These are phyloP conservation scores for Borealophlyctis nickersoniae DNA, from an alignment of 192 early-diverging fungal species.

Conservation along the genomic window DNA sequence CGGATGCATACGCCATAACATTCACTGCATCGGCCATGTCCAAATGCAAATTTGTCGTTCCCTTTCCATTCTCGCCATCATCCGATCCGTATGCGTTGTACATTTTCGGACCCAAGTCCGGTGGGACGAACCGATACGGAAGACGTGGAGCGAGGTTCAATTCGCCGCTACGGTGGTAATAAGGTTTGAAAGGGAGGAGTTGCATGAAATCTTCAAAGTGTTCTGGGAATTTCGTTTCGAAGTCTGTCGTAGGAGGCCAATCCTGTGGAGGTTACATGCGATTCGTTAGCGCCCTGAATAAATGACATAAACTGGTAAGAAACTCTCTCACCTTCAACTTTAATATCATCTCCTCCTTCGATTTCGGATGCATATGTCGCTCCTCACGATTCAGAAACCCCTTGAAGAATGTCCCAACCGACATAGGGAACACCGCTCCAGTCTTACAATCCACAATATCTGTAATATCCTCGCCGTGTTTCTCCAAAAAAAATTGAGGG, in stretches of 20 bases:
- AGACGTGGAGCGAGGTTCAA: constrained; percentile 61
- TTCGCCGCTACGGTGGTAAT: constrained; percentile 48
- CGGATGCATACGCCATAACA: constrained; percentile 67
- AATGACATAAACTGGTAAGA: constrained; percentile 3
- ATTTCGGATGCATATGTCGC: not conserved
- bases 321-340: constrained; percentile 14
- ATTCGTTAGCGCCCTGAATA: not conserved
- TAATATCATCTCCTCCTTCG: constrained; percentile 24
- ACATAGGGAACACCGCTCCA: constrained; percentile 10
- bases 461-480: constrained; percentile 42
- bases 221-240: constrained; percentile 46
- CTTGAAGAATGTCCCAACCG: constrained; percentile 48
- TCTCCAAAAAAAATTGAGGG: constrained; percentile 31
- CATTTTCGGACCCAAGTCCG: constrained; percentile 75
- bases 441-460: constrained; percentile 52
- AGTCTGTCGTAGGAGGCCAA: constrained; percentile 64
- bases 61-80: constrained; percentile 39
- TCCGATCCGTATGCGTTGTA: constrained; percentile 66
- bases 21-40: constrained; percentile 81
- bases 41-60: constrained; percentile 73
- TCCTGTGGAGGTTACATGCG: constrained; percentile 37
- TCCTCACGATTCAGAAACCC: constrained; percentile 43
- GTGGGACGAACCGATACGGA: constrained; percentile 51
- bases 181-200: constrained; percentile 53
- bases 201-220: constrained; percentile 57